Evolutionary conservation across 169 alveolate species (phyloP), one percentile per base, ranked within the genome.

Genomic region (Plasmodium yoelii): DNA sequence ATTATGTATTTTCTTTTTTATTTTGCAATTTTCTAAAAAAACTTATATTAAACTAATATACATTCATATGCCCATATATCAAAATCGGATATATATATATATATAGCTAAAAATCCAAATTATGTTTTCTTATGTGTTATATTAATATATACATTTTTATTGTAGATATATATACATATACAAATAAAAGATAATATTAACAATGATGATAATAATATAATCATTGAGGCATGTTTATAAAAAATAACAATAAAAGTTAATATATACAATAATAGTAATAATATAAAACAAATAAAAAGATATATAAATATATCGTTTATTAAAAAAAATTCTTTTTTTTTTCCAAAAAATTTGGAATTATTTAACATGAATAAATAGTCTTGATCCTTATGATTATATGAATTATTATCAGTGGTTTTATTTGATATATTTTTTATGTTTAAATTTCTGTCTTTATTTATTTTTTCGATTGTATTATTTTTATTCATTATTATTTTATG

Each of bases 201-300:
- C 77, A 69, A 69, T n/a, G 77, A 13, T 22, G 51, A 47, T 15
- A 15, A 46, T 46, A 69, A 39, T 12, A 65, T 15, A 22, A 19
- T 12, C 42, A 2, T 69, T 47, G 42, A 49, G 24, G 39, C 26
- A 28, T 28, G 26, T 26, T 63, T 77, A 57, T 56, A 63, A 53
- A 53, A 59, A 51, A 67, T 61, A 60, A 59, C 59, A 68, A 77
- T 19, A 39, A 77, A 77, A 46, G 63, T 22, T 46, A 75, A 63
- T 12, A 26, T 28, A 53, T 18, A 61, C 42, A 44, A 22, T 77
- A 77, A 49, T 64, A 63, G 64, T 15, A 77, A 77, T 28, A 75
- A 24, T 63, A 64, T 49, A 77, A 77, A 77, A 57, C 68, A 64
- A 63, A 77, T 69, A 51, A 63, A 57, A 57, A 77, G 71, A 57